phyloP scores from a whole-genome alignment of 2,329 filamentous ascomycete genomes.

The Penicillium sp. region DNA sequence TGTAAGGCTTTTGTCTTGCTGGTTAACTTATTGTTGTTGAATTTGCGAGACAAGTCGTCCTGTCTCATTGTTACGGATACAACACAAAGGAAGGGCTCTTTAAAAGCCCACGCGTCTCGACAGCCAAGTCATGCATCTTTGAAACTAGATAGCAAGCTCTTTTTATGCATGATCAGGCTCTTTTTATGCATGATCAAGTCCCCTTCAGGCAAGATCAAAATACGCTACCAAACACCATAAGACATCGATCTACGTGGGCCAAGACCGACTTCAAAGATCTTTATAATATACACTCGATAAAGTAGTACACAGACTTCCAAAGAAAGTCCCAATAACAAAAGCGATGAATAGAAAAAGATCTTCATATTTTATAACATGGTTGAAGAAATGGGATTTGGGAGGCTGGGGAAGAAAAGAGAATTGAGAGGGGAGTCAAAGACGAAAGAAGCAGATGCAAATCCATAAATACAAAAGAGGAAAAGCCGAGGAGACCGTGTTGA shows the following conservation, averaged over 20 bases:
- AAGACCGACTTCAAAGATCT: constrained; percentile 7
- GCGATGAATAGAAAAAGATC: constrained; percentile 11
- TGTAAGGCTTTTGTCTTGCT: not conserved
- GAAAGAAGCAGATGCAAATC: constrained; percentile 18
- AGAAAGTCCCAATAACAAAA: not conserved
- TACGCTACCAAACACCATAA: not conserved
- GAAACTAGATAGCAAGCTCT: not conserved
- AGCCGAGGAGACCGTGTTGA: constrained; percentile 22
- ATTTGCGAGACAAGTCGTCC: not conserved
- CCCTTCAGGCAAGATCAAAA: not conserved
- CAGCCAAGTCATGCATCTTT: not conserved
- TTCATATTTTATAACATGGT: constrained; percentile 27
- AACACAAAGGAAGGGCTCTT: not conserved
- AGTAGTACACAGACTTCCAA: constrained; percentile 6
- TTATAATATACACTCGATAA: constrained; percentile 27
- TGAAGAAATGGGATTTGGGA: constrained; percentile 12
- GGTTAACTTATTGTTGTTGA: not conserved
- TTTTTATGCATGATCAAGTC: too few species aligned
- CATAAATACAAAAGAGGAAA: constrained; percentile 22
- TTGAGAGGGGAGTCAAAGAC: constrained; percentile 19
- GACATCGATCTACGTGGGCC: not conserved
- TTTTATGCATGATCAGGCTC: not conserved
- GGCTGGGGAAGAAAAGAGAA: constrained; percentile 11
- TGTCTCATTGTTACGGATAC: not conserved
- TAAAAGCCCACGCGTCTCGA: not conserved